Evolutionary conservation across 495 filamentous ascomycete species (phyloP), one percentile per base, ranked within the genome.

Genomic region (Annulohypoxylon stygium): DNA sequence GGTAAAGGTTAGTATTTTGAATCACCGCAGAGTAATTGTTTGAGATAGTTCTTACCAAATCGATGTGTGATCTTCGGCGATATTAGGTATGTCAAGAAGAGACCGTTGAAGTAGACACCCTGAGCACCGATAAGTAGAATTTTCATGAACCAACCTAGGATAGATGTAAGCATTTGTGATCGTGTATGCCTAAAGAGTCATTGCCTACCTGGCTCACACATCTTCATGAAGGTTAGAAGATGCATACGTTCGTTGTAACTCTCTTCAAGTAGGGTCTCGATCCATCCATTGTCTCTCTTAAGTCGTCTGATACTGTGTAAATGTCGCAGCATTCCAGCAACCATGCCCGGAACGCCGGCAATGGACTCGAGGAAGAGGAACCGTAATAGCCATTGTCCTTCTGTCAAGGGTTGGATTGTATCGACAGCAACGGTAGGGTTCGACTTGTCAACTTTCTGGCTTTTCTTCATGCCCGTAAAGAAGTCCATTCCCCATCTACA

Each of bases 281-380:
- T 98, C 95, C 96, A 98, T 78, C 97, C 96, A 72, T 98, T 97
- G 79, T 99, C 96, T 36, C 96, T 82, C 83, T 93, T 94, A 84
- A 99, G 89, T 6, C 90, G 86, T 50, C 96, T 86, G 65, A 99
- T 82, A 71, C 90, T 93, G 76, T 92, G 88, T 6, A 99, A 83
- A 81, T 99, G 96, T 18, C 96, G 86, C 11, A 98, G 82, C 91
- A 97, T 97, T 8, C 95, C 96, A 0, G 90, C 96, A 4, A 98
- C 97, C 94, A 98, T 98, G 0, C 97, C 97, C 0, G 97, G 97
- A 0, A 99, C 96, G 18, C 91, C 96, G 9, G 96, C 96, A 34
- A 99, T 93, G 59, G 91, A 94, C 80, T 99, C 96, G 58, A 99
- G 87, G 81, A 99, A 98, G 69, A 99, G 86, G 74, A 97, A 93